Percentiles rank a stretch among this genome's conserved stretches.
These are phyloP conservation scores for Aeminium ludgeri DNA, from an alignment of 495 filamentous ascomycete genomes.

Conservation along the genomic window DNA sequence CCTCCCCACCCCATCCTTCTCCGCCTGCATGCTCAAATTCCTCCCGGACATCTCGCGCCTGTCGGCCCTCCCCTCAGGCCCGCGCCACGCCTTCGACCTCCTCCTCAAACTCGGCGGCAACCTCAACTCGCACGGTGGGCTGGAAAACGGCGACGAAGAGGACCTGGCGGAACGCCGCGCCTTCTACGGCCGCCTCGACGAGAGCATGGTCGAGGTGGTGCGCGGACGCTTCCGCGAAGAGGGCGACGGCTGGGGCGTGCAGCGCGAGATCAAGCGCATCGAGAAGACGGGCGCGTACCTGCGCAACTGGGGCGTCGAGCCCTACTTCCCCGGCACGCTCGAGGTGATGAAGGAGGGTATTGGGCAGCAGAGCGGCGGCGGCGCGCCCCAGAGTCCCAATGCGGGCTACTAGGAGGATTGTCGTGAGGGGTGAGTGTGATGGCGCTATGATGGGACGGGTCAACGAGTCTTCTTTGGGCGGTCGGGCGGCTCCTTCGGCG, in stretches of 20 bases:
- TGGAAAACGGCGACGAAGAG: constrained; percentile 29
- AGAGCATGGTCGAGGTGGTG: constrained; percentile 32
- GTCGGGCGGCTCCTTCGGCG: too few relatives aligned
- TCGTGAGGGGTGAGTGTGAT: too few relatives aligned
- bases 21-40: constrained; percentile 32
- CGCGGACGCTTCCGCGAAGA: constrained; percentile 24
- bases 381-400: constrained; percentile 1
- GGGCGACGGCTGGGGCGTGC: constrained; percentile 30
- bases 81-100: constrained; percentile 33
- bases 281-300: constrained; percentile 34
- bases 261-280: constrained; percentile 32
- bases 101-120: constrained; percentile 36
- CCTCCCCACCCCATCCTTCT: constrained; percentile 27
- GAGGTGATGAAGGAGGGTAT: constrained; percentile 25
- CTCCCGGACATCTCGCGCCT: constrained; percentile 32
- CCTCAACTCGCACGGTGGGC: constrained; percentile 33
- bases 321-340: constrained; percentile 31
- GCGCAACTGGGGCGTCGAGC: constrained; percentile 30
- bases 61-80: constrained; percentile 26
- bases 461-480: too few relatives aligned
- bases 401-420: too few relatives aligned
- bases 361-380: not conserved
- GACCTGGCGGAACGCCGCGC: constrained; percentile 26
- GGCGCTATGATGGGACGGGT: too few relatives aligned
- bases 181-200: constrained; percentile 30